Conservation (phyloP, 2,329 filamentous ascomycete species). For the Celoporthe dispersa region DNA sequence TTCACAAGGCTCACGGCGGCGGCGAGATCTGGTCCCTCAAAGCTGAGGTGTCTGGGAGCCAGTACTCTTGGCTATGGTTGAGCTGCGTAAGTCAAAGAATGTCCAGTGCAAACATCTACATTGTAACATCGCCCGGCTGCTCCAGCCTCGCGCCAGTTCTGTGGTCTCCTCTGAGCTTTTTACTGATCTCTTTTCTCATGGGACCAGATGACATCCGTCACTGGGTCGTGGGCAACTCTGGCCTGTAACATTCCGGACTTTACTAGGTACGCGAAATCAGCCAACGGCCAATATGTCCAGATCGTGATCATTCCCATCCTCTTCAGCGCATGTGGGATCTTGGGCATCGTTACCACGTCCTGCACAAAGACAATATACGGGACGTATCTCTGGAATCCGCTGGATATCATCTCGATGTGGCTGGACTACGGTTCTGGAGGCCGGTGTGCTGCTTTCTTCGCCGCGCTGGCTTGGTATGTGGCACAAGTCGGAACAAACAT, state of each 20-base stretch:
- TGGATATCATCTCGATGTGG: slow-evolving; percentile 52
- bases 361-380: slow-evolving; percentile 58
- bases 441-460: slow-evolving; percentile 49
- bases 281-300: slow-evolving; percentile 45
- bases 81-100: slow-evolving; percentile 37
- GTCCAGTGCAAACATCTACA: not conserved
- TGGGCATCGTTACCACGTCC: slow-evolving; percentile 63
- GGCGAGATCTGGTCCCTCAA: slow-evolving; percentile 43
- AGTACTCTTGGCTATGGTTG: slow-evolving; percentile 57
- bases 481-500: slow-evolving; percentile 62
- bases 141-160: not conserved
- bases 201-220: slow-evolving; percentile 46
- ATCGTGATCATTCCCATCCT: slow-evolving; percentile 52
- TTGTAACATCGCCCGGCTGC: not conserved
- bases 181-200: not conserved
- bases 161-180: not conserved
- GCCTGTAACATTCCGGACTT: slow-evolving; percentile 61
- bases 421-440: slow-evolving; percentile 48
- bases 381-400: slow-evolving; percentile 53
- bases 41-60: slow-evolving; percentile 44
- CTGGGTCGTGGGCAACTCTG: slow-evolving; percentile 47
- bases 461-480: slow-evolving; percentile 56
- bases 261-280: slow-evolving; percentile 44
- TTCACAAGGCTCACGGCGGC: slow-evolving; percentile 60
- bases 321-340: slow-evolving; percentile 52